Conservation (phyloP, 2,329 filamentous ascomycete species). For the Colletotrichum liaoningense region DNA sequence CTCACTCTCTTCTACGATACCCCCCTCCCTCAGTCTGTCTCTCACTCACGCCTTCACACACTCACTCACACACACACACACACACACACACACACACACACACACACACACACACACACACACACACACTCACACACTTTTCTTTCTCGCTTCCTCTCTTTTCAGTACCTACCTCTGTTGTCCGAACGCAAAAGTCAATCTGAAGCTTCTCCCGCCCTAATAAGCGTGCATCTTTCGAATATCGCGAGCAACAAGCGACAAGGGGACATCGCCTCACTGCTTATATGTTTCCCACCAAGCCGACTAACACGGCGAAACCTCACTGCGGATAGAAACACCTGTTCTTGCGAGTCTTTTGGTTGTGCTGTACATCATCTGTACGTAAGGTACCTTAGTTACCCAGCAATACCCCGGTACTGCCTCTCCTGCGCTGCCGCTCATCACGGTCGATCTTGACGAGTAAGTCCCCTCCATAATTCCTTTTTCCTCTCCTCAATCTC, state of each 20-base stretch:
- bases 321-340: background rate
- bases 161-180: background rate
- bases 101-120: background rate
- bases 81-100: background rate
- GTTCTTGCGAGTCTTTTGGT: background rate
- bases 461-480: constrained; percentile 25
- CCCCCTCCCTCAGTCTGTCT: background rate
- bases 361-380: constrained; percentile 13
- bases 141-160: background rate
- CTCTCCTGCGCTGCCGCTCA: constrained; percentile 15
- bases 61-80: background rate
- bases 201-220: constrained; percentile 5
- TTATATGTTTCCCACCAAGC: background rate
- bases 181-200: background rate
- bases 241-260: constrained; percentile 6
- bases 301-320: constrained; percentile 13
- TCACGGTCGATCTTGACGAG: constrained; percentile 32
- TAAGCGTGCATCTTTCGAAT: background rate
- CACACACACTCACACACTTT: background rate
- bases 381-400: constrained; percentile 1
- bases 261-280: background rate
- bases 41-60: background rate
- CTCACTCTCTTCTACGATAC: background rate
- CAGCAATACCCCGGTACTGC: constrained; percentile 13
- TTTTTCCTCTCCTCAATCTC: constrained; percentile 25